phyloP scores from a whole-genome alignment of 176 grass and related monocot genomes.

The Carex pumila region DNA sequence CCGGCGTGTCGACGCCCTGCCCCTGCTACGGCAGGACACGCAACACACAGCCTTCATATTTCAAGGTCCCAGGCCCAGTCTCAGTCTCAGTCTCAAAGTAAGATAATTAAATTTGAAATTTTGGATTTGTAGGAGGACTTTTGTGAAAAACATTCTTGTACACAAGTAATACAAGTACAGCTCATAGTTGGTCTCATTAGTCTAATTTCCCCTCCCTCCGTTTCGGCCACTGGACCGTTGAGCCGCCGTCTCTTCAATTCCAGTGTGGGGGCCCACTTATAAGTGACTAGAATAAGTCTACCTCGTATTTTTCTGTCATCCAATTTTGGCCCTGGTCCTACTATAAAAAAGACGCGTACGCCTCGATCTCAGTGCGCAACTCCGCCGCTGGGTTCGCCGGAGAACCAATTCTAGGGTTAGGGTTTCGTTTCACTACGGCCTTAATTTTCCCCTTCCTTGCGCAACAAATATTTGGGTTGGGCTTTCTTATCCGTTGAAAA shows the following conservation, averaged over 20 bases:
- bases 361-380: constrained; percentile 10
- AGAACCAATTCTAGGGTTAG: constrained; percentile 20
- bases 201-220: background rate
- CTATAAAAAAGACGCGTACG: background rate
- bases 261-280: background rate
- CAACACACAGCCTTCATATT: background rate
- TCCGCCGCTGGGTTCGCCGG: constrained; percentile 14
- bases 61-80: background rate
- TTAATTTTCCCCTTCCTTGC: background rate
- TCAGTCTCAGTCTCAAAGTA: background rate
- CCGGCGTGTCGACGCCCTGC: background rate
- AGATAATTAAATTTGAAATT: background rate
- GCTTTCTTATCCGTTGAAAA: background rate
- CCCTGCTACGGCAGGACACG: background rate
- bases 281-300: background rate
- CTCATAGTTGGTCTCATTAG: background rate
- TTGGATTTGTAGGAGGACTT: background rate
- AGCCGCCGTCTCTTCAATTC: background rate
- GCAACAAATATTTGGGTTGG: background rate
- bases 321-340: background rate
- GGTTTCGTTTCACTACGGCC: background rate
- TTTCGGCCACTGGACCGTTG: background rate
- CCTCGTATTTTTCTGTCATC: background rate
- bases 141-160: background rate
- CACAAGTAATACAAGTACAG: too few species aligned